Evolutionary conservation across 2,329 filamentous ascomycete genomes (phyloP).

Genomic region (Aaosphaeria pasadenensis): DNA sequence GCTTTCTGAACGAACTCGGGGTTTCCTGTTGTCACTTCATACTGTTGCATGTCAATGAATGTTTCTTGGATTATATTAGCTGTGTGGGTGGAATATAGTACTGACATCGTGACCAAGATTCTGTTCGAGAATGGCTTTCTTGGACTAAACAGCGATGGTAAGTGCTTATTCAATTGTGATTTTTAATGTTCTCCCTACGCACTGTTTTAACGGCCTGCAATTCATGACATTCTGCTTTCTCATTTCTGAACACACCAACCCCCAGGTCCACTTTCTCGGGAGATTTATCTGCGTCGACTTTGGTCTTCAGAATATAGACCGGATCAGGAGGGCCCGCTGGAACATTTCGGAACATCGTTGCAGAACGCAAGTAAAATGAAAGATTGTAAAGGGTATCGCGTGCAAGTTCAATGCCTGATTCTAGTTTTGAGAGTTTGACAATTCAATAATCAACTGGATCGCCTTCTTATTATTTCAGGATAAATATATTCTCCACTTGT

Average conservation of each 20-base stretch:
- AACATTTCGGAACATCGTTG: slow-evolving; percentile 23
- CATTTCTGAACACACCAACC: slow-evolving; percentile 38
- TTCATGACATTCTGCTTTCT: slow-evolving; percentile 31
- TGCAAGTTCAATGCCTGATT: too few relatives aligned
- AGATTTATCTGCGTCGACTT: slow-evolving; percentile 25
- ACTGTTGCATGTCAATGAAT: slow-evolving; percentile 14
- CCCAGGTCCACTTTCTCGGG: slow-evolving; percentile 37
- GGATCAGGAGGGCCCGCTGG: slow-evolving; percentile 25
- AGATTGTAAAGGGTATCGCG: too few relatives aligned
- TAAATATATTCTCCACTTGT: too few relatives aligned
- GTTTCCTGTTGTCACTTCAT: slow-evolving; percentile 36
- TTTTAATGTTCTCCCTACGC: not conserved
- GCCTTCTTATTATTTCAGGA: too few relatives aligned
- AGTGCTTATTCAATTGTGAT: not conserved
- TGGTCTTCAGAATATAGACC: slow-evolving; percentile 33
- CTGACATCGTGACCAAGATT: slow-evolving; percentile 10
- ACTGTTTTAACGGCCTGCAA: slow-evolving; percentile 22
- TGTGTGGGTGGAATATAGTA: not conserved
- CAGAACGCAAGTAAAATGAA: not conserved
- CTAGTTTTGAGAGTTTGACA: too few relatives aligned
- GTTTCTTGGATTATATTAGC: too few relatives aligned
- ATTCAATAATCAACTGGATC: too few relatives aligned
- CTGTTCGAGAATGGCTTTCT: slow-evolving; percentile 8
- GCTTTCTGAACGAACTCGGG: slow-evolving; percentile 27
- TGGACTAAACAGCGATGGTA: not conserved